Evolutionary conservation across 495 filamentous ascomycete species (phyloP).

Genomic region (Corynascus novoguineensis): DNA sequence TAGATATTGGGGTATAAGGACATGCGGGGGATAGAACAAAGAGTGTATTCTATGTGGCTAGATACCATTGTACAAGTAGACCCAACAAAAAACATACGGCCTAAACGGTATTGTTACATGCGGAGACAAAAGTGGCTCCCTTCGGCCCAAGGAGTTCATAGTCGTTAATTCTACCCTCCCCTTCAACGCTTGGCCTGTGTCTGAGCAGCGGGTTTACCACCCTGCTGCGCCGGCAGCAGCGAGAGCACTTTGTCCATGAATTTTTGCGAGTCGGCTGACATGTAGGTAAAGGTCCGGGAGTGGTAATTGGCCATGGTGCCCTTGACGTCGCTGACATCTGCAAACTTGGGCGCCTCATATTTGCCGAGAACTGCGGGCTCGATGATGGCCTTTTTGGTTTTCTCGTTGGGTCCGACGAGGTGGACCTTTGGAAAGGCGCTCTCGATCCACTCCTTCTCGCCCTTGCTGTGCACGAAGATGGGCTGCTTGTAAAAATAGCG

Average conservation of each 20-base stretch:
- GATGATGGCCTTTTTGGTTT: constrained; percentile 34
- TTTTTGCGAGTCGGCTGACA: constrained; percentile 13
- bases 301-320: constrained; percentile 34
- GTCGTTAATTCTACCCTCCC: neutral
- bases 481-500: constrained; percentile 25
- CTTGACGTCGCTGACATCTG: constrained; percentile 28
- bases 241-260: constrained; percentile 26
- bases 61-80: constrained; percentile 20
- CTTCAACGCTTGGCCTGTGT: constrained; percentile 18
- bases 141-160: neutral
- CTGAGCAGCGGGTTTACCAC: constrained; percentile 6
- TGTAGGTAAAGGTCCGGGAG: constrained; percentile 24
- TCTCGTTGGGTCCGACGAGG: constrained; percentile 16
- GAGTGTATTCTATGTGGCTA: constrained; percentile 21
- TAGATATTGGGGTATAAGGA: neutral
- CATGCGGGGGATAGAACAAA: neutral
- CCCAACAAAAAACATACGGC: constrained; percentile 10
- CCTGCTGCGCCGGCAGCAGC: constrained; percentile 21
- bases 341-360: constrained; percentile 31
- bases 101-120: constrained; percentile 22
- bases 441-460: constrained; percentile 38
- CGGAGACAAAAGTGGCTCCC: neutral
- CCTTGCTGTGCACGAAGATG: constrained; percentile 28
- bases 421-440: constrained; percentile 8
- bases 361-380: constrained; percentile 39